A percentile compares a stretch with the other conserved stretches of the same genome.
Conservation (phyloP, 1,284 basidiomycete genomes). For the Trichosporon sp. region DNA sequence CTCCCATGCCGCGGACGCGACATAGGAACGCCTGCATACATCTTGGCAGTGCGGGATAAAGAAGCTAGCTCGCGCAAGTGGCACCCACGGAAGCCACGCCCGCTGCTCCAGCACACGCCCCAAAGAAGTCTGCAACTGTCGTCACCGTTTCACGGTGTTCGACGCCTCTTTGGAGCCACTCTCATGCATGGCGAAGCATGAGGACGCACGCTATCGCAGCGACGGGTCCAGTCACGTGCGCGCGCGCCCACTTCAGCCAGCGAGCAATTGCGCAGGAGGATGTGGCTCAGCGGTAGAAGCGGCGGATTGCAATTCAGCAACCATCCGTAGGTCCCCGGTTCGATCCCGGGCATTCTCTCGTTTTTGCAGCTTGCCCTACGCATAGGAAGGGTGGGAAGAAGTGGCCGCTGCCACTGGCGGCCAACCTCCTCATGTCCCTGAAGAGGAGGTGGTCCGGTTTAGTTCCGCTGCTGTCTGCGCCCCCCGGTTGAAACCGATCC, state of each 20-base stretch:
- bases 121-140: too few species aligned
- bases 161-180: neutral
- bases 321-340: conserved; percentile 20
- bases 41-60: too few species aligned
- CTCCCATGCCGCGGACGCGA: too few species aligned
- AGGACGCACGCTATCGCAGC: neutral
- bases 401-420: neutral
- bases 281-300: conserved; percentile 21
- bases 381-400: neutral
- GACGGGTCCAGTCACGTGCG: neutral
- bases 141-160: too few species aligned
- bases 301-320: conserved; percentile 19
- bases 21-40: too few species aligned
- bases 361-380: neutral
- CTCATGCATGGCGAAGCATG: neutral
- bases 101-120: too few species aligned
- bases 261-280: neutral
- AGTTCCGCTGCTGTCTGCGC: neutral
- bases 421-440: neutral
- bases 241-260: neutral
- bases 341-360: conserved; percentile 19
- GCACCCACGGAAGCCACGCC: too few species aligned
- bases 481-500: too few species aligned
- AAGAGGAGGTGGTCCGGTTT: neutral
- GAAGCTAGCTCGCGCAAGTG: too few species aligned